Percentiles rank a stretch among this genome's conserved stretches.
Conservation (phyloP, 805 yeast genomes). For the Lachancea fermentati region DNA sequence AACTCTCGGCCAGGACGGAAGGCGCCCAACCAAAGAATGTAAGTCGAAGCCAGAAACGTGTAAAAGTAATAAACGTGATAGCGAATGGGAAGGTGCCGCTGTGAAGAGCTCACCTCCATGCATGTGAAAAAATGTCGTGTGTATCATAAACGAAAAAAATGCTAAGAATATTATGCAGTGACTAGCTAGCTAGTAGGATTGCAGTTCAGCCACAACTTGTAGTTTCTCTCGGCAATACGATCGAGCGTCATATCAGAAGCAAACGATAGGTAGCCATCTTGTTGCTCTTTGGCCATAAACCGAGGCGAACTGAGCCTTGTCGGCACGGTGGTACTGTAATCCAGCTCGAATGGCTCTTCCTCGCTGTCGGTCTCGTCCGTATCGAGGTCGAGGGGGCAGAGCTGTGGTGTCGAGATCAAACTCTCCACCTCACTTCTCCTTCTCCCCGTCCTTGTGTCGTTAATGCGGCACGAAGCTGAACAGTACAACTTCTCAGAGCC, state of each 20-base stretch:
- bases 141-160: constrained; percentile 3
- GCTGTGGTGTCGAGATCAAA: constrained; percentile 11
- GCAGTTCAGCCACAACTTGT: constrained; percentile 28
- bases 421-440: constrained; percentile 10
- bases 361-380: constrained; percentile 6
- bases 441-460: constrained; percentile 9
- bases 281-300: constrained; percentile 1
- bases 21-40: not conserved
- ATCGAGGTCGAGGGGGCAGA: constrained; percentile 11
- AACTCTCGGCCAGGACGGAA: not conserved
- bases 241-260: constrained; percentile 13
- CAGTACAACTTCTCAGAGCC: constrained; percentile 22
- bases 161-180: constrained; percentile 2
- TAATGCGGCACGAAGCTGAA: constrained; percentile 20
- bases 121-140: not conserved
- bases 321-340: constrained; percentile 8
- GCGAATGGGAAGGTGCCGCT: not conserved
- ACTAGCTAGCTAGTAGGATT: constrained; percentile 6
- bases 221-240: constrained; percentile 28
- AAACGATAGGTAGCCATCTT: constrained; percentile 7
- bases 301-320: constrained; percentile 9
- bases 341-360: constrained; percentile 7
- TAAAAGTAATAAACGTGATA: not conserved
- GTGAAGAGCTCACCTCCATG: not conserved
- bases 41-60: not conserved